Base-by-base conservation (phyloP, 441 rosid genomes). In the Omphalea diandra region DNA sequence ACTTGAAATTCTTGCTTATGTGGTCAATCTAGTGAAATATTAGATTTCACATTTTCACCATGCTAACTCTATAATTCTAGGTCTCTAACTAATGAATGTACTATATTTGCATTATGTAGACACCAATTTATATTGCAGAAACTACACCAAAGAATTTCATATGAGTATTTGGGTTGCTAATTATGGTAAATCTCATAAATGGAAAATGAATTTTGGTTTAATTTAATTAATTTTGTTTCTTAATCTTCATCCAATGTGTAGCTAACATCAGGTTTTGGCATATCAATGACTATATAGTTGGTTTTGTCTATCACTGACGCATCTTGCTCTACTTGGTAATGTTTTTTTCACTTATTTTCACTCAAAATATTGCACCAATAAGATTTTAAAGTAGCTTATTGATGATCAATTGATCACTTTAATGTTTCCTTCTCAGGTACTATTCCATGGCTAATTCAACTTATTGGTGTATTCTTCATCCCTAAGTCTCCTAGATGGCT, bases 401-500 rank as follows among this genome's bases (percentile, higher is more conserved):
- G 24, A 29, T 1, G 17, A 18, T 7, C n/a, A 43, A n/a, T n/a
- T 47, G 24, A n/a, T n/a, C n/a, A n/a, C n/a, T n/a, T n/a, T n/a
- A n/a, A n/a, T n/a, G 10, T 11, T 54, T 40, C 33, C 9, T 59
- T 71, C 33, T 36, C 77, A 87, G 96, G 77, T 63, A 69, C 63
- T 41, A n/a, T 74, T 44, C 85, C 91, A 24, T 77, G 83, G 62
- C 38, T 61, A 33, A 1, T 86, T 17, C 91, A 88, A 32, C 36
- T 79, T 40, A 27, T 82, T 0, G 81, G 88, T 49, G 58, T 86
- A 10, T 86, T 87, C 72, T 85, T 85, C 65, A 84, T 86, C 66
- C 90, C 91, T 0, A 90, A 90, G 71, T 88, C 93, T 71, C 90
- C 91, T 1, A 80, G 93, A 76, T 88, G 89, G 96, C 76, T 88